These are phyloP conservation scores for Pseudonitzschia delicatissima DNA, from an alignment of 108 stramenopile species.

Conservation along the genomic window DNA sequence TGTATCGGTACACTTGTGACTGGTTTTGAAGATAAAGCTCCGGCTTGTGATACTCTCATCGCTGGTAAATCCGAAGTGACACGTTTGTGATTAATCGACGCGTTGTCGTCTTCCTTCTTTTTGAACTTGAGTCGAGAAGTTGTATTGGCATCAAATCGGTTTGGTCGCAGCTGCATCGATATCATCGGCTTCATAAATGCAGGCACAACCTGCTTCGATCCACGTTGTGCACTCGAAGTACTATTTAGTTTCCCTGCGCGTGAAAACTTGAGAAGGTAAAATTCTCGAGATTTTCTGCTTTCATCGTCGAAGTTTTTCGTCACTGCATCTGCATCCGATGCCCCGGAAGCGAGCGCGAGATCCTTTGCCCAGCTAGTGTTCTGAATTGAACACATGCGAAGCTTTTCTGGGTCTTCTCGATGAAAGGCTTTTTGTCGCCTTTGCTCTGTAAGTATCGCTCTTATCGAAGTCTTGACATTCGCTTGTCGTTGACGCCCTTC, in stretches of 20 bases:
- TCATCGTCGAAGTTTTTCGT: conserved; percentile 63
- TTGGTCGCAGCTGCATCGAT: conserved; percentile 11
- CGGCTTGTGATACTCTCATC: too few species aligned
- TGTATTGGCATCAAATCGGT: conserved; percentile 47
- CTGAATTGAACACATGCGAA: conserved; percentile 68
- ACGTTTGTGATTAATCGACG: neutral
- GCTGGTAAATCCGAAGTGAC: neutral
- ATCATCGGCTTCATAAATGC: conserved; percentile 46
- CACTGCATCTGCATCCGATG: conserved; percentile 80
- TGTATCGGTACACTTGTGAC: conserved; percentile 4
- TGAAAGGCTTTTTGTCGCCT: conserved; percentile 50
- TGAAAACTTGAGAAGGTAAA: conserved; percentile 73
- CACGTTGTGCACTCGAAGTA: neutral
- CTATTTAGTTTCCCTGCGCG: conserved; percentile 19
- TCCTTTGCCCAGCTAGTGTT: conserved; percentile 78
- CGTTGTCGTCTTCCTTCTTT: conserved; percentile 7
- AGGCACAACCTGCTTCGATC: conserved; percentile 22
- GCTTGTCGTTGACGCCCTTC: conserved; percentile 74
- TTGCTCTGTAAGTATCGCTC: conserved; percentile 73
- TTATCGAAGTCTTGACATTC: conserved; percentile 60
- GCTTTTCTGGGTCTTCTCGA: conserved; percentile 59
- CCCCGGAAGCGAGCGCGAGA: conserved; percentile 75
- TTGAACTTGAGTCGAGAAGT: conserved; percentile 42
- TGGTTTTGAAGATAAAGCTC: too few species aligned
- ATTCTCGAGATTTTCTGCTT: conserved; percentile 71